Evolutionary conservation across 2,329 filamentous ascomycete genomes (phyloP).

Genomic region (Fusarium nygamai): DNA sequence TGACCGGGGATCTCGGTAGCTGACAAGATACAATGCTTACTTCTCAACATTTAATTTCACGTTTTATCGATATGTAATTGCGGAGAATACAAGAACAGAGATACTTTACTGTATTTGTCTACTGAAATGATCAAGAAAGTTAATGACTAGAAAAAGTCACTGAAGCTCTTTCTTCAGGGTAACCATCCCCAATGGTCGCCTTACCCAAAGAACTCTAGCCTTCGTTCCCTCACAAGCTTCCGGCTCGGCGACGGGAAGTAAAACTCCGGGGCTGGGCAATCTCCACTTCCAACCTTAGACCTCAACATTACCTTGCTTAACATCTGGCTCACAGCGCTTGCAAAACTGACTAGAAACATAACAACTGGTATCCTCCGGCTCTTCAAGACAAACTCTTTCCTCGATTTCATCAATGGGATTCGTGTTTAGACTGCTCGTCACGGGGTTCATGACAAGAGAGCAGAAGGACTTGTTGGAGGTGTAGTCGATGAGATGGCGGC

Average conservation of each 20-base stretch:
- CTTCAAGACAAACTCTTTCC: neutral
- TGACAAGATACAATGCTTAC: fast-evolving
- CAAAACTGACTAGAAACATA: neutral
- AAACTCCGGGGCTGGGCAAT: neutral
- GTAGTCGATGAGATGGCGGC: neutral
- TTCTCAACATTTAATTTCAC: neutral
- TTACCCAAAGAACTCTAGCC: neutral
- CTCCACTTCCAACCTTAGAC: neutral
- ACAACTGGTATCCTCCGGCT: neutral
- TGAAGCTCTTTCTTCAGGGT: neutral
- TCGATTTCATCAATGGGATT: neutral
- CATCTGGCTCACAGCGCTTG: neutral
- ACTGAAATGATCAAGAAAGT: no score
- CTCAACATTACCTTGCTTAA: neutral
- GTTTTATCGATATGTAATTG: fast-evolving
- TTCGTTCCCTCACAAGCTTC: neutral
- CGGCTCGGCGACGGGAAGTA: neutral
- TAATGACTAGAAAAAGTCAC: no score
- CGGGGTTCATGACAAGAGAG: neutral
- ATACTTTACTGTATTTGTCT: neutral
- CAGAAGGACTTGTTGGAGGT: neutral
- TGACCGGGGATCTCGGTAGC: neutral
- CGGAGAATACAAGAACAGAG: no score
- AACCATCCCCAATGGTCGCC: neutral
- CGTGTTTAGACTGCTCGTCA: neutral